Evolutionary conservation across 257 asterid genomes (phyloP).

Genomic region (Solanum tacnaense): DNA sequence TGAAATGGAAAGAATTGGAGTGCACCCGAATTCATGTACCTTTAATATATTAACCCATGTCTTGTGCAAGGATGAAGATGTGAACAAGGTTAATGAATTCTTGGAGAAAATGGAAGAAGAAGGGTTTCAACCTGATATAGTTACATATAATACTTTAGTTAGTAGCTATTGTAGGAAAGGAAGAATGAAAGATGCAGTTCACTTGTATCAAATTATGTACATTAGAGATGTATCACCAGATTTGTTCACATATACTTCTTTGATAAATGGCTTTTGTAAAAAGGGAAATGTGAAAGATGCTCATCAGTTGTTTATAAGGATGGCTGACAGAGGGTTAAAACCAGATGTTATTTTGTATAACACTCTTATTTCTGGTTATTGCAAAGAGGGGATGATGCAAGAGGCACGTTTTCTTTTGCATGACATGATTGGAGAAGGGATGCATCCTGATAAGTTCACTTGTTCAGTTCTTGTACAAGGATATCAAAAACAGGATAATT

Average conservation of each 20-base stretch:
- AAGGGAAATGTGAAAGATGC: conserved; percentile 58
- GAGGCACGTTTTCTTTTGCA: conserved; percentile 57
- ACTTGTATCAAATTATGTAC: conserved; percentile 61
- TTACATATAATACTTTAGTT: conserved; percentile 69
- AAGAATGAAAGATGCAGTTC: conserved; percentile 64
- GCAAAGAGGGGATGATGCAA: conserved; percentile 74
- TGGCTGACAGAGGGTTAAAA: conserved; percentile 55
- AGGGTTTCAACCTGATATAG: conserved; percentile 65
- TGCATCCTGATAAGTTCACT: conserved; percentile 61
- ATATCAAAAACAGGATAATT: conserved; percentile 38
- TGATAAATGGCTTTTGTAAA: conserved; percentile 68
- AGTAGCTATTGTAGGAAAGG: conserved; percentile 63
- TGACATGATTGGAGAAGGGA: conserved; percentile 52
- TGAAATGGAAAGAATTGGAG: conserved; percentile 45
- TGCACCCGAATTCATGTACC: conserved; percentile 62
- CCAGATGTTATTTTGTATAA: conserved; percentile 61
- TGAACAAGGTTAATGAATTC: conserved; percentile 51
- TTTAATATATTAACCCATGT: conserved; percentile 58
- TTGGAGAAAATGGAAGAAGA: conserved; percentile 78
- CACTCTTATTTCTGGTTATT: conserved; percentile 61
- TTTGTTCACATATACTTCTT: conserved; percentile 59
- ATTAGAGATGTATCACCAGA: conserved; percentile 55
- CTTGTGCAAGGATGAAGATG: conserved; percentile 58
- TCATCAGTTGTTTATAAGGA: conserved; percentile 46
- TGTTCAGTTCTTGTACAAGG: conserved; percentile 64